phyloP scores from a whole-genome alignment of 192 early-diverging fungal species.

The Backusella circina region DNA sequence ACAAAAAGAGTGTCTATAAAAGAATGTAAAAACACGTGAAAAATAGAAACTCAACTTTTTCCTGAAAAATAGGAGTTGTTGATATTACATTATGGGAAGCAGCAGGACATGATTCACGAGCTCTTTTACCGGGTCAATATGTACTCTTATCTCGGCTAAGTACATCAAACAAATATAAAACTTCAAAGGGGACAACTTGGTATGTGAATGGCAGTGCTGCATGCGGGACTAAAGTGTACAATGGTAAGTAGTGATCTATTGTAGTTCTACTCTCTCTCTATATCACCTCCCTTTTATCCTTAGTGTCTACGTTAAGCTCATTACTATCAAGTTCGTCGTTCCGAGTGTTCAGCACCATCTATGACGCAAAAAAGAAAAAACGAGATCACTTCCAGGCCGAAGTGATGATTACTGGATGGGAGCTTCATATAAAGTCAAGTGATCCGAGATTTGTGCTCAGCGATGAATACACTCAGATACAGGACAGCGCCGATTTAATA shows the following conservation, averaged over 20 bases:
- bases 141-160: conserved; percentile 9
- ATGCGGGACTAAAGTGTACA: conserved; percentile 17
- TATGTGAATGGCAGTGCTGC: conserved; percentile 25
- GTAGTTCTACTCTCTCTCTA: not conserved
- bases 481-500: not conserved
- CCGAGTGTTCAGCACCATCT: not conserved
- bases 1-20: not conserved
- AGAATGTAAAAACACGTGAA: conserved; percentile 8
- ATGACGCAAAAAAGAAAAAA: not conserved
- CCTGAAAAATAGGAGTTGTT: not conserved
- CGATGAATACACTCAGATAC: not conserved
- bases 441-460: not conserved
- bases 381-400: conserved; percentile 15
- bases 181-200: conserved; percentile 5
- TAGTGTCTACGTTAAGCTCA: conserved; percentile 11
- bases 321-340: conserved; percentile 12
- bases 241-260: conserved; percentile 11
- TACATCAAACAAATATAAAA: conserved; percentile 5
- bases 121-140: conserved; percentile 12
- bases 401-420: conserved; percentile 14
- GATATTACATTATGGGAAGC: conserved; percentile 29
- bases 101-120: conserved; percentile 11
- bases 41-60: not conserved
- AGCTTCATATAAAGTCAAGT: conserved; percentile 6
- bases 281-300: not conserved